A percentile compares a stretch with the other conserved stretches of the same genome.
Conservation (phyloP, 148 eudicot species). For the Silene latifolia region DNA sequence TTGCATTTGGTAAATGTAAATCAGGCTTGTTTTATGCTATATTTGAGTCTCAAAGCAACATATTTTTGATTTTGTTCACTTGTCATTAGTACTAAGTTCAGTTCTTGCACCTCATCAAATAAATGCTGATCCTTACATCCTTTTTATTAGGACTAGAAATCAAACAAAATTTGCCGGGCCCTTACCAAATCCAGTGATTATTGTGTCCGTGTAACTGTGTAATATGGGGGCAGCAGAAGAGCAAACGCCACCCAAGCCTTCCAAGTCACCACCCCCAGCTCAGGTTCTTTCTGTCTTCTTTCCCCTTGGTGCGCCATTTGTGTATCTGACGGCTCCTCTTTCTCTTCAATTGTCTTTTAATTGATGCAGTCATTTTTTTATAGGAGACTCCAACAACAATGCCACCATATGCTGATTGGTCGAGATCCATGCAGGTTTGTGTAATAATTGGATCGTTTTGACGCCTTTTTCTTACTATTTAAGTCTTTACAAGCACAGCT, state of each 20-base stretch:
- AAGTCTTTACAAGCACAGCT: background rate
- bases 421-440: slow-evolving; percentile 78
- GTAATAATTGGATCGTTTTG: background rate
- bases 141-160: slow-evolving; percentile 7
- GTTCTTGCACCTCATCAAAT: slow-evolving; percentile 5
- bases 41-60: background rate
- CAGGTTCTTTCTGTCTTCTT: slow-evolving; percentile 47
- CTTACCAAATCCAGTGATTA: slow-evolving; percentile 16
- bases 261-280: slow-evolving; percentile 49
- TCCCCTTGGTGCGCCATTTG: slow-evolving; percentile 11
- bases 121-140: slow-evolving; percentile 10
- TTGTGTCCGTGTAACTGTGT: slow-evolving; percentile 26
- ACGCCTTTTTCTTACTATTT: background rate
- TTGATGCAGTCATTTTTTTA: slow-evolving; percentile 6
- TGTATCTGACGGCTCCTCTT: background rate
- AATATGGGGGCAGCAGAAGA: slow-evolving; percentile 77
- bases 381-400: slow-evolving; percentile 50
- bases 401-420: slow-evolving; percentile 76
- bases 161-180: background rate
- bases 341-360: background rate
- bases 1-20: background rate
- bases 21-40: background rate
- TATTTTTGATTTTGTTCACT: background rate
- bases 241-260: slow-evolving; percentile 56
- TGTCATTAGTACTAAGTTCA: background rate